phyloP scores from a whole-genome alignment of 148 eudicot species.

The Diospyros lotus region DNA sequence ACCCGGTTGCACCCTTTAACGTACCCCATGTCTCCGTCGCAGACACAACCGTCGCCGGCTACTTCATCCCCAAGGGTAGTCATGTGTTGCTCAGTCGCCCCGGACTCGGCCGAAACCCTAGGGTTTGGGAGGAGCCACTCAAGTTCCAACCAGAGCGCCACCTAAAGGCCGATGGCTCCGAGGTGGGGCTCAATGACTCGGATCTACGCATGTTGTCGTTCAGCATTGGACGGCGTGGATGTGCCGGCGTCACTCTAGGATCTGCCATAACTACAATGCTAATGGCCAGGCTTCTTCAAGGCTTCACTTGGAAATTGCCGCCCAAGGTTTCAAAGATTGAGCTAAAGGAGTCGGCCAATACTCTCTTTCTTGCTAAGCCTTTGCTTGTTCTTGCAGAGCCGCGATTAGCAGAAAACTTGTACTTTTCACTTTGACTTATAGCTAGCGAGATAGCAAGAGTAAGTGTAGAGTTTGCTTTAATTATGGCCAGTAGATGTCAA shows the following conservation, averaged over 20 bases:
- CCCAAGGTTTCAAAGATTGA: background rate
- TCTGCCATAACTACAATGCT: background rate
- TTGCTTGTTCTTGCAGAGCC: background rate
- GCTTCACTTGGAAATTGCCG: conserved; percentile 10
- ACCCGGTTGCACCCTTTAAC: conserved; percentile 11
- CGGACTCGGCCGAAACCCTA: conserved; percentile 9
- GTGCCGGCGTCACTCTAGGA: background rate
- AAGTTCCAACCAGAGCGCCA: conserved; percentile 12
- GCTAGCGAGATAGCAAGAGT: no score
- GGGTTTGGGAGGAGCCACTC: conserved; percentile 9
- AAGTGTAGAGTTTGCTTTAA: no score
- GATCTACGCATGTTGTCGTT: conserved; percentile 7
- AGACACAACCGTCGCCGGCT: background rate
- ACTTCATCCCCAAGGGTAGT: conserved; percentile 17
- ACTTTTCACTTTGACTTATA: background rate
- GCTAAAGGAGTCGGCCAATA: background rate
- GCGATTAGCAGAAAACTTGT: background rate
- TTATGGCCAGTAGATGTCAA: no score
- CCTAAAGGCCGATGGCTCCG: background rate
- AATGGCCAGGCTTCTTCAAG: conserved; percentile 14
- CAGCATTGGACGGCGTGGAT: conserved; percentile 11
- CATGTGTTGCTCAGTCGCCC: background rate
- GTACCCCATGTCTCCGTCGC: background rate
- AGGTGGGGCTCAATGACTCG: background rate
- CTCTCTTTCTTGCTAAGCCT: conserved; percentile 4